Evolutionary conservation across 371 early-diverging fungal species (phyloP), one percentile per base, ranked within the genome.

Genomic region (Dentiscutata heterogama): DNA sequence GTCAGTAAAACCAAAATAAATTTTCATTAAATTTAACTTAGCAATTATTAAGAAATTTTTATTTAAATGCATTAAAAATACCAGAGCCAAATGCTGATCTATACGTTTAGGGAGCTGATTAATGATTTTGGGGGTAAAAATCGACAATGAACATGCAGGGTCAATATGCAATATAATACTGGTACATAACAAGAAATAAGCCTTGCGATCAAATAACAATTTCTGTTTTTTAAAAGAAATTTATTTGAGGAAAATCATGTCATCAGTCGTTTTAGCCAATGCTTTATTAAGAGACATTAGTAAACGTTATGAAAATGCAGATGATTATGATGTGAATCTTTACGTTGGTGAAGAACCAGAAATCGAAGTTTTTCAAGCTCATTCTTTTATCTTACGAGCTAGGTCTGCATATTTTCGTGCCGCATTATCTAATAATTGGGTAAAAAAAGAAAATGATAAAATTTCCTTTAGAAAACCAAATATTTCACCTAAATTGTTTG

Each of bases 341-440:
- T 13, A 50, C 10, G 78, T 77, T 20, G 78, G 78, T 16, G 64
- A 77, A 63, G 39, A 27, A 46, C 63, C 78, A 10, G 35, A 77
- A 20, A 63, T 22, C 31, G 25, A 20, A 35, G 22, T 16, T 16
- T 77, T 60, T 63, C 61, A 27, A 64, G 78, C 78, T 2, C 78
- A 77, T 46, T 77, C 78, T 46, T 22, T 63, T 20, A 77, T 77
- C 18, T 27, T 77, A 39, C n/a, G 64, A 8, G 25, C 35, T 53
- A 27, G 78, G 16, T 77, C 78, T 27, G 31, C 60, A 6, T 77
- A 63, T 46, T 77, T 77, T 46, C 60, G 46, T 42, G 39, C 31
- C n/a, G 78, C 61, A 16, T 78, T 78, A 46, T 78, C 78, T 13
- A 25, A 22, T 46, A 78, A 39, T 64, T 78, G 78, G 78, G 78